These are phyloP conservation scores for Kwoniella newhampshirensis DNA, from an alignment of 768 basidiomycete genomes.

Conservation along the genomic window DNA sequence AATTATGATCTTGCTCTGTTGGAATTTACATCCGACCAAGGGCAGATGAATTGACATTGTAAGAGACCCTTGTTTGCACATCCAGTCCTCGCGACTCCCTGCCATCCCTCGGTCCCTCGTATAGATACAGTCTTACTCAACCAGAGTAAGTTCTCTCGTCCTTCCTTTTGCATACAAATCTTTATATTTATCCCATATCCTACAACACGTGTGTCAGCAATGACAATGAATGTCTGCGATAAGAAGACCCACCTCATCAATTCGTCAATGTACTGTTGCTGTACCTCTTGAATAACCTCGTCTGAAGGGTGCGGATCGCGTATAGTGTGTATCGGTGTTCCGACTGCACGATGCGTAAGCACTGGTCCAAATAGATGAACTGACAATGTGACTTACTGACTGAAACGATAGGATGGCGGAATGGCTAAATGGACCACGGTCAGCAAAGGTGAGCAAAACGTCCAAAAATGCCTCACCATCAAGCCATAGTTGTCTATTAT, in stretches of 20 bases:
- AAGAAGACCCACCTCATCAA: slow-evolving; percentile 67
- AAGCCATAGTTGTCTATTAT: slow-evolving; percentile 82
- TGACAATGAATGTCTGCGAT: neutral
- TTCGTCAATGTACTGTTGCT: slow-evolving; percentile 86
- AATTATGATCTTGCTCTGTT: no score
- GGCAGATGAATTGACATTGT: no score
- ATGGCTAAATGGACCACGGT: slow-evolving; percentile 61
- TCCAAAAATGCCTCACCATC: slow-evolving; percentile 55
- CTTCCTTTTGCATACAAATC: slow-evolving; percentile 85
- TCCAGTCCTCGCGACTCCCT: no score
- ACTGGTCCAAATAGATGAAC: neutral
- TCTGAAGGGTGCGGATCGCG: slow-evolving; percentile 76
- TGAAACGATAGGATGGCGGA: slow-evolving; percentile 89
- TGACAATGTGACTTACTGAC: slow-evolving; percentile 69
- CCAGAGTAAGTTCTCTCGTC: slow-evolving; percentile 56
- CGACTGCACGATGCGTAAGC: slow-evolving; percentile 60
- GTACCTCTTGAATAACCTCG: slow-evolving; percentile 75
- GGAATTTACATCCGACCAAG: no score
- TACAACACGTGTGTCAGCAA: slow-evolving; percentile 52
- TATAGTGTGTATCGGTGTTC: slow-evolving; percentile 77
- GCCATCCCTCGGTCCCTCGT: no score
- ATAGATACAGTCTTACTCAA: slow-evolving; percentile 32
- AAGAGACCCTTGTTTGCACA: no score
- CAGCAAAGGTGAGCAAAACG: neutral
- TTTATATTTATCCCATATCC: slow-evolving; percentile 96